Evolutionary conservation across 2,329 filamentous ascomycete genomes (phyloP).

Genomic region (Drechslerella stenobrocha): DNA sequence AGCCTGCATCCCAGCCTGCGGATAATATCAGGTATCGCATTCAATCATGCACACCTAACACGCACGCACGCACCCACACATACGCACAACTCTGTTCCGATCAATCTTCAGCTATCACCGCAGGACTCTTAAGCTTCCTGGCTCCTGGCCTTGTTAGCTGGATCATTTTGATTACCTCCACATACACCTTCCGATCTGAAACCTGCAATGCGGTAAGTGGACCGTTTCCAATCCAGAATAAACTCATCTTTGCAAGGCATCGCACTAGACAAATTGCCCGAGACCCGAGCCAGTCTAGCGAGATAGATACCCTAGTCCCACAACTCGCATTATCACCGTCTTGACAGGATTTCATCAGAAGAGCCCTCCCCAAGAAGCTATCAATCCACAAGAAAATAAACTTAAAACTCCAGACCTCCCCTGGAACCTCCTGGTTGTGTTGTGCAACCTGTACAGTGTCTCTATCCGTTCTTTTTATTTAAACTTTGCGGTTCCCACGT

Average conservation of each 20-base stretch:
- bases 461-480: constrained; percentile 26
- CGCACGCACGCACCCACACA: no score
- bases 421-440: constrained; percentile 47
- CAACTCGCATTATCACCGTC: constrained; percentile 41
- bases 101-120: background rate
- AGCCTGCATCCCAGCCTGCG: no score
- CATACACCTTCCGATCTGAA: constrained; percentile 40
- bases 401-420: constrained; percentile 18
- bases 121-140: constrained; percentile 10
- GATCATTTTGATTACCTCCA: constrained; percentile 27
- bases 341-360: constrained; percentile 31
- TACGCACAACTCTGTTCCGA: no score
- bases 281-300: constrained; percentile 27
- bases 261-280: constrained; percentile 26
- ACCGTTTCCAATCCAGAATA: constrained; percentile 37
- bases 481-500: constrained; percentile 46
- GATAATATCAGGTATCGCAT: no score
- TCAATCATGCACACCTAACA: no score
- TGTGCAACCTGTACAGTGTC: constrained; percentile 28
- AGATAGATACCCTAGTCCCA: constrained; percentile 44
- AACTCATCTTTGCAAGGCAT: constrained; percentile 33
- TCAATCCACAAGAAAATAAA: constrained; percentile 25
- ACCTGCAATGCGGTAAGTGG: constrained; percentile 47
- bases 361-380: background rate
- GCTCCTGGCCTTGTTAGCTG: constrained; percentile 16